Percentiles rank a stretch among this genome's conserved stretches.
phyloP scores from a whole-genome alignment of 352 stramenopile genomes.

The Aphanomyces stellatus region DNA sequence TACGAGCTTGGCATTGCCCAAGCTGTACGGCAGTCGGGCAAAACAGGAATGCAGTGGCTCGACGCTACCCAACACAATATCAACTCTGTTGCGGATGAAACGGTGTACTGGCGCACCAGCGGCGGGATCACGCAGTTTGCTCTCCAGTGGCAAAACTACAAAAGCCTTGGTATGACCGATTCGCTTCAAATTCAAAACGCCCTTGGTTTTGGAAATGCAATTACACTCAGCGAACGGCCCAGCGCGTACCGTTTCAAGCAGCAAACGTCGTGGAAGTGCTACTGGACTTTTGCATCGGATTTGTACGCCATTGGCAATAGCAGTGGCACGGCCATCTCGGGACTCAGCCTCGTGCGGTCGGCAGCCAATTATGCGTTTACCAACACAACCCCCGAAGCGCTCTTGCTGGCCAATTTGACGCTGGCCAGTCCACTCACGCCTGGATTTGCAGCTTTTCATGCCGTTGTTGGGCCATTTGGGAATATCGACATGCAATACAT shows the following conservation, averaged over 20 bases:
- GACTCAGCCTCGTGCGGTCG: background rate
- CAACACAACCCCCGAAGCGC: background rate
- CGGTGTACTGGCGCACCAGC: background rate
- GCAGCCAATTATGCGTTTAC: background rate
- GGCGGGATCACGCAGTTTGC: background rate
- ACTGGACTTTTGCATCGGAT: constrained; percentile 4
- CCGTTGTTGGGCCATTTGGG: background rate
- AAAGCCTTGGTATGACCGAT: background rate
- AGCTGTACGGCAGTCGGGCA: background rate
- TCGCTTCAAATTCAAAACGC: background rate
- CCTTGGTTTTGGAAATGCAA: background rate
- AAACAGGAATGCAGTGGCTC: background rate
- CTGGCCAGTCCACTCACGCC: background rate
- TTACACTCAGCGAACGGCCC: background rate
- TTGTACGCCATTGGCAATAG: background rate
- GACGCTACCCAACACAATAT: background rate
- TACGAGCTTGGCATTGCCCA: background rate
- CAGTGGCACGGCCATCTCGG: background rate
- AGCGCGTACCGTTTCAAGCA: background rate
- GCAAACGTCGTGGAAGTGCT: background rate
- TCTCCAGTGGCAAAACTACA: constrained; percentile 4
- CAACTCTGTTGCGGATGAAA: background rate
- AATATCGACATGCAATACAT: too few species aligned
- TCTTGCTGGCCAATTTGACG: background rate
- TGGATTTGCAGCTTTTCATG: background rate